Conservation (phyloP, 768 basidiomycete species). For the Vararia minispora region DNA sequence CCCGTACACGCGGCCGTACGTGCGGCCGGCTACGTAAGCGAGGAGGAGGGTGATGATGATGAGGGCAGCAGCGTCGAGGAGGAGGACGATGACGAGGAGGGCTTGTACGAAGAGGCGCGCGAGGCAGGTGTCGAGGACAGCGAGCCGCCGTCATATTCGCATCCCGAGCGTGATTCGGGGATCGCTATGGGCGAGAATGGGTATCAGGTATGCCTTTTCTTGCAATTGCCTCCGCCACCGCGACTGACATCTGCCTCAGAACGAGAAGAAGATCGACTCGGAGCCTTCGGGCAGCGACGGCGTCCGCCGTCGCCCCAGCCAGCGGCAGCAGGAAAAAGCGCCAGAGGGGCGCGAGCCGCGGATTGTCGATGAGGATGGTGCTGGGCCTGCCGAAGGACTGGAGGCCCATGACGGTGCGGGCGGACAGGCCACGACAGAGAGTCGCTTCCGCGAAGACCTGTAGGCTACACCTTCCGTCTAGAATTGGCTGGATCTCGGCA, state of each 20-base stretch:
- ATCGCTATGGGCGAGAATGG: constrained; percentile 39
- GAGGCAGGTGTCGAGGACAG: constrained; percentile 34
- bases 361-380: constrained; percentile 12
- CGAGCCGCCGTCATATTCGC: constrained; percentile 54
- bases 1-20: constrained; percentile 90
- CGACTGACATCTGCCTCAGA: constrained; percentile 14
- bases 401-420: constrained; percentile 4
- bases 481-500: too few species aligned
- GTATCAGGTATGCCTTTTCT: constrained; percentile 40
- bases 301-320: constrained; percentile 35
- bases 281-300: constrained; percentile 19
- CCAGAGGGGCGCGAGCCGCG: constrained; percentile 44
- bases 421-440: not conserved
- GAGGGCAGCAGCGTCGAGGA: constrained; percentile 52
- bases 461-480: too few species aligned
- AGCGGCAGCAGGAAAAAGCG: constrained; percentile 64
- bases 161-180: constrained; percentile 28
- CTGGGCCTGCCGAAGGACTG: constrained; percentile 7
- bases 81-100: constrained; percentile 35
- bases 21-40: constrained; percentile 78
- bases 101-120: constrained; percentile 36
- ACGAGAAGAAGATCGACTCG: constrained; percentile 25
- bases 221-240: not conserved
- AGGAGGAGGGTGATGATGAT: constrained; percentile 57
- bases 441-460: not conserved